A percentile compares a stretch with the other conserved stretches of the same genome.
Conservation (phyloP, 2,329 filamentous ascomycete genomes). For the Penicillium sp. region DNA sequence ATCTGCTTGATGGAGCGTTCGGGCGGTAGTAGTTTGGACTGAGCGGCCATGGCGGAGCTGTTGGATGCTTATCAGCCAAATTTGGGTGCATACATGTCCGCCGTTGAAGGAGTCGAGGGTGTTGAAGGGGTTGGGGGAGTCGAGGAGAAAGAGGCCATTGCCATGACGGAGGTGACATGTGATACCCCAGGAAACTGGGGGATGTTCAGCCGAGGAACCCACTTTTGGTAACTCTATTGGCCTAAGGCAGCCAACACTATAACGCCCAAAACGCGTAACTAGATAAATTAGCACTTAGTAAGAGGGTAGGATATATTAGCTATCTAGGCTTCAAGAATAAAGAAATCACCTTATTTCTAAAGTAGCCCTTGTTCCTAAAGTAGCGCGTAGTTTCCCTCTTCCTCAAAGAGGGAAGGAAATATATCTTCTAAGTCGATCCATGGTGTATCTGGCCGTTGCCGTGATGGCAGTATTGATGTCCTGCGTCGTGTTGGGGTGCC, state of each 20-base stretch:
- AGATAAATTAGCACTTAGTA: too few species aligned
- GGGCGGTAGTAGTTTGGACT: constrained; percentile 68
- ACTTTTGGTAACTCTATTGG: not conserved
- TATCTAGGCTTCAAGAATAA: too few species aligned
- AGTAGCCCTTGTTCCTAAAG: too few species aligned
- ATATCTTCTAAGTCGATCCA: too few species aligned
- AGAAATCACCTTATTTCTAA: too few species aligned
- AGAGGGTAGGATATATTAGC: too few species aligned
- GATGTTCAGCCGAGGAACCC: constrained; percentile 23
- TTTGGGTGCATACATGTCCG: constrained; percentile 20
- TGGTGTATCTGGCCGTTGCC: too few species aligned
- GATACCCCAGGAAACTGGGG: constrained; percentile 26
- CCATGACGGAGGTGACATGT: constrained; percentile 23
- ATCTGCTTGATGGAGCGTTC: constrained; percentile 66
- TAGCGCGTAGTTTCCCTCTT: too few species aligned
- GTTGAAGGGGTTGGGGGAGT: not conserved
- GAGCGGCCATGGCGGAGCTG: constrained; percentile 62
- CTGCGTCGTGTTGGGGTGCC: too few species aligned
- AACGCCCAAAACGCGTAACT: too few species aligned
- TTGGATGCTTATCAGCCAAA: constrained; percentile 21
- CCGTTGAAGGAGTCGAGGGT: not conserved
- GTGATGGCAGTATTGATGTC: too few species aligned
- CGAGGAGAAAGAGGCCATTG: constrained; percentile 3
- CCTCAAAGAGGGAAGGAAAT: too few species aligned
- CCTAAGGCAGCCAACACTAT: not conserved